Base-by-base conservation (phyloP, 306 rosid genomes). In the Clitoria ternatea region DNA sequence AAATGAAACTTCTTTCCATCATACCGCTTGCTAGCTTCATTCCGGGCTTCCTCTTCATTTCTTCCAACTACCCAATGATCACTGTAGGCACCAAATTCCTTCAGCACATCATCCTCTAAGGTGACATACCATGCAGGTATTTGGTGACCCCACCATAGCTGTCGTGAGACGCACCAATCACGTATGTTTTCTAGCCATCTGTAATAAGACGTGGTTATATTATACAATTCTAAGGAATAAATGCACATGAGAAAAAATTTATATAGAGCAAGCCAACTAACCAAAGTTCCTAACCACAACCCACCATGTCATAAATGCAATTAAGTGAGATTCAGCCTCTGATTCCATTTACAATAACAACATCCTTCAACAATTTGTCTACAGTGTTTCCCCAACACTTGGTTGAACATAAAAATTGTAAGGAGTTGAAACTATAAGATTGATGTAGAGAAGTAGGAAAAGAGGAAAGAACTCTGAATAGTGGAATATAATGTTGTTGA, bases 141-240 rank as follows among this genome's bases (percentile, higher is more conserved):
- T 23, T 84, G 91, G 71, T 94, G 99, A 73, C 99, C 99, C 97
- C 99, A 94, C 99, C 99, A 94, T 11, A 94, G 91, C 81, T 94
- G 96, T 76, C 97, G 85, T 70, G 96, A 94, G 82, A 94, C 67
- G 78, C 97, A 91, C 97, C 99, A 94, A 79, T 94, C 99, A 36
- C 86, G 95, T 43, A 91, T 94, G 70, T 83, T 87, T 75, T 85
- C 97, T 13, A 94, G 96, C 97, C 99, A 94, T 84, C 99, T 94
- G 84, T 55, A 73, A 85, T 14, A 73, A 48, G 24, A 55, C 14
- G 33, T 23, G 29, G 20, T 52, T 44, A 39, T 1, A 62, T 68
- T 29, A 42, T 43, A 35, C 14, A 49, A 39, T 22, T 20, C 15
- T 10, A 74, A 18, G 15, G 47, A 29, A 24, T n/a, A 22, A 30